These are phyloP conservation scores for Candida stauntonica DNA, from an alignment of 805 yeast genomes.

Conservation along the genomic window DNA sequence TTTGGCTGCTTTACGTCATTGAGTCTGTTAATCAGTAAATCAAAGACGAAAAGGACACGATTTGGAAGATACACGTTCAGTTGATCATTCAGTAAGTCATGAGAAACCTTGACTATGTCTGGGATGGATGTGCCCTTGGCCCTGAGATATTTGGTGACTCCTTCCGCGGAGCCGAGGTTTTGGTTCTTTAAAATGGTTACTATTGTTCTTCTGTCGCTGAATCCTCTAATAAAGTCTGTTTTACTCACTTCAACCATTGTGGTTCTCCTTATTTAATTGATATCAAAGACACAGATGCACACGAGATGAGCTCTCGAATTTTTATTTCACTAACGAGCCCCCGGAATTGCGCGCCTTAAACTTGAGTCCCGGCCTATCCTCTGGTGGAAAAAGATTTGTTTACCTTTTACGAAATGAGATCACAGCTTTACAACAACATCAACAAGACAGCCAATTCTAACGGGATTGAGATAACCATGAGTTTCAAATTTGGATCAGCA, in stretches of 20 bases:
- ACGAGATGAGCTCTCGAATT: conserved; percentile 18
- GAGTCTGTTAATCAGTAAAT: conserved; percentile 56
- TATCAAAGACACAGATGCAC: background rate
- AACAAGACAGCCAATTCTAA: background rate
- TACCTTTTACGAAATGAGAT: conserved; percentile 7
- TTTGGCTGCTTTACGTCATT: conserved; percentile 40
- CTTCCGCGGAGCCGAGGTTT: conserved; percentile 35
- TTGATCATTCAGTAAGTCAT: conserved; percentile 31
- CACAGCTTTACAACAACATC: background rate
- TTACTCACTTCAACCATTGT: conserved; percentile 3
- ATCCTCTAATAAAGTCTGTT: background rate
- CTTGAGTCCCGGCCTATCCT: background rate
- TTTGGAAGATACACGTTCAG: conserved; percentile 49
- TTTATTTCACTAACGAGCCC: conserved; percentile 8
- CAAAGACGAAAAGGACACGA: conserved; percentile 49
- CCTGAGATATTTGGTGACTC: conserved; percentile 53
- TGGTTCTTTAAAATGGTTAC: conserved; percentile 5
- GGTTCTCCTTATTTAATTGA: background rate
- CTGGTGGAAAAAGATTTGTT: conserved; percentile 11
- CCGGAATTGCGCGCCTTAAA: background rate
- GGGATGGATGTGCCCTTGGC: conserved; percentile 42
- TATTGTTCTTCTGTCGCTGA: background rate
- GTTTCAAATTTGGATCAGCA: conserved; percentile 1
- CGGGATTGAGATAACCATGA: conserved; percentile 1
- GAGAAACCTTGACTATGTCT: conserved; percentile 37